Conservation (phyloP, 306 rosid species). For the Arachis stenosperma region DNA sequence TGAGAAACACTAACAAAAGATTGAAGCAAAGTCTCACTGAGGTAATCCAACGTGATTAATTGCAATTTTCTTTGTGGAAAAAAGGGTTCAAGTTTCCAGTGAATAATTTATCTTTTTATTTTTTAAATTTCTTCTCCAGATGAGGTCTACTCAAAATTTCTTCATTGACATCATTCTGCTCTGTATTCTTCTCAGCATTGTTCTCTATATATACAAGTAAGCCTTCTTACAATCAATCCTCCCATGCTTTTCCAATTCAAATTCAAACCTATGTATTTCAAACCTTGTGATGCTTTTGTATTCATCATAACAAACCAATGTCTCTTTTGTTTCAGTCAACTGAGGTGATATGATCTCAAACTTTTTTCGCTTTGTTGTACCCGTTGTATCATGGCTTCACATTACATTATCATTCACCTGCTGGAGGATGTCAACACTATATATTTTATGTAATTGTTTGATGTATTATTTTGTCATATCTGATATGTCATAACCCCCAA, state of each 20-base stretch:
- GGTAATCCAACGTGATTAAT: conserved; percentile 51
- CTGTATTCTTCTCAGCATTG: conserved; percentile 78
- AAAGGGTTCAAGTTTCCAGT: conserved; percentile 21
- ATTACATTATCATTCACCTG: conserved; percentile 27
- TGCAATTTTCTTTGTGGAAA: conserved; percentile 9
- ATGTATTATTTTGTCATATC: conserved; percentile 25
- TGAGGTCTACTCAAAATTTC: conserved; percentile 90
- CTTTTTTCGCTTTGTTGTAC: conserved; percentile 25
- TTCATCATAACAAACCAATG: not conserved
- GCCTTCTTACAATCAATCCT: conserved; percentile 14
- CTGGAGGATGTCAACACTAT: conserved; percentile 37
- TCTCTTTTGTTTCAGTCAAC: conserved; percentile 52
- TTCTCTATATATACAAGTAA: conserved; percentile 75
- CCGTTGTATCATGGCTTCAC: conserved; percentile 27
- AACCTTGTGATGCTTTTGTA: not conserved
- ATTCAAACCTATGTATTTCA: not conserved
- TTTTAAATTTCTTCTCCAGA: conserved; percentile 42
- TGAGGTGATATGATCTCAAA: conserved; percentile 50
- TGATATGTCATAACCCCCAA: conserved; percentile 8
- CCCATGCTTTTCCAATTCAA: conserved; percentile 12
- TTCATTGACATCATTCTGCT: conserved; percentile 80
- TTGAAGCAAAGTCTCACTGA: conserved; percentile 71
- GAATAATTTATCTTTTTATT: conserved; percentile 32
- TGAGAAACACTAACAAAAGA: conserved; percentile 69
- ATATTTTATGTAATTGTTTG: conserved; percentile 28